These are phyloP conservation scores for Ustulina deusta DNA, from an alignment of 2,329 filamentous ascomycete species.

Conservation along the genomic window DNA sequence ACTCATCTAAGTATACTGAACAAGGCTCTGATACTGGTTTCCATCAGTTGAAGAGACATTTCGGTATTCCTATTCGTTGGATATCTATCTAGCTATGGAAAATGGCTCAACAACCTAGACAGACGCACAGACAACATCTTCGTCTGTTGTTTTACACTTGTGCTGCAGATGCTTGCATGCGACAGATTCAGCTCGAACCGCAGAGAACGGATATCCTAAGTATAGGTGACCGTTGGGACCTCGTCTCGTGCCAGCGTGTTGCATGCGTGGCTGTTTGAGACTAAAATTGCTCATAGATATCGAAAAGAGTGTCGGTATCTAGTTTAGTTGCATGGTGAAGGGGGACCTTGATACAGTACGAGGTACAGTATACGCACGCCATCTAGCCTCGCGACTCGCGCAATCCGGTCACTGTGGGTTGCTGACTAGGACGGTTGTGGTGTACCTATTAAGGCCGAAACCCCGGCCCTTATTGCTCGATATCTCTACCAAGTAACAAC, in stretches of 20 bases:
- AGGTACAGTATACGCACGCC: background rate
- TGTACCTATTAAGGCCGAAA: constrained; percentile 19
- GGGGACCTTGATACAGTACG: constrained; percentile 19
- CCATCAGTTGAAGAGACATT: background rate
- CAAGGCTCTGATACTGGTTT: constrained; percentile 3
- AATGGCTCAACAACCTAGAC: background rate
- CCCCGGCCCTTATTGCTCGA: constrained; percentile 16
- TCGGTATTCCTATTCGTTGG: no score
- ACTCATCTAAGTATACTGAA: constrained; percentile 3
- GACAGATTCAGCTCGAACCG: constrained; percentile 16
- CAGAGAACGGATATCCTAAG: constrained; percentile 1
- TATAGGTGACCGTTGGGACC: constrained; percentile 10
- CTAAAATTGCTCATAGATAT: constrained; percentile 34
- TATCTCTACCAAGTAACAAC: constrained; percentile 11
- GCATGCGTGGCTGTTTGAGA: constrained; percentile 35
- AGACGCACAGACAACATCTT: background rate
- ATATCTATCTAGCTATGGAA: background rate
- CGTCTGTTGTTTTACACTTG: constrained; percentile 4
- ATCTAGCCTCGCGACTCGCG: constrained; percentile 39
- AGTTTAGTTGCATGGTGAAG: constrained; percentile 12
- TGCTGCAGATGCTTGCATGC: constrained; percentile 4
- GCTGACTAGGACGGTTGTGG: constrained; percentile 21
- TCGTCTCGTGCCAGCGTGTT: constrained; percentile 20
- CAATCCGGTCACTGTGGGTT: constrained; percentile 33
- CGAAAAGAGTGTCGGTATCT: constrained; percentile 9